Conservation (phyloP, 495 filamentous ascomycete genomes). For the Penicillium samsonianum region DNA sequence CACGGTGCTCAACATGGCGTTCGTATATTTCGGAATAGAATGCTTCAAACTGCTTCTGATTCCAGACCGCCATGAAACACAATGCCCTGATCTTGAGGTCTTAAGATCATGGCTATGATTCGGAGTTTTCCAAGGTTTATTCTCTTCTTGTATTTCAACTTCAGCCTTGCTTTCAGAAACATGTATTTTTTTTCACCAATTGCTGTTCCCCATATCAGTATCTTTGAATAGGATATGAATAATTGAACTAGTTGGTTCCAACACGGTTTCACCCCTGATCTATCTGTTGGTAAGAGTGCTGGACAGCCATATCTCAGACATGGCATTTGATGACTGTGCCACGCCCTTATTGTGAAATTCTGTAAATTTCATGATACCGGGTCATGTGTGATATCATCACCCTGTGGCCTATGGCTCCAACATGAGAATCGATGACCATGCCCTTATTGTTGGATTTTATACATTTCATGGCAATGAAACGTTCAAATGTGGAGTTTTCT, state of each 20-base stretch:
- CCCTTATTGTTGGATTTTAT: too few relatives aligned
- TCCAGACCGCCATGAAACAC: slow-evolving; percentile 6
- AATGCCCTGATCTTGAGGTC: background rate
- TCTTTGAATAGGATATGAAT: slow-evolving; percentile 4
- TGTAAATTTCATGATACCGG: background rate
- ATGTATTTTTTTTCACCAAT: slow-evolving; percentile 15
- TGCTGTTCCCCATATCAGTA: background rate
- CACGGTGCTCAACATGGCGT: slow-evolving; percentile 27
- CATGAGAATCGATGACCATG: background rate
- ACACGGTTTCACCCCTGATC: background rate
- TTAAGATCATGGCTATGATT: slow-evolving; percentile 4
- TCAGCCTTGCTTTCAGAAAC: slow-evolving; percentile 11
- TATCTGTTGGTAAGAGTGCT: background rate
- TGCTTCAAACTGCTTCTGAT: slow-evolving; percentile 1
- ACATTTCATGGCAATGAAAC: background rate
- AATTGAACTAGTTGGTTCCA: slow-evolving; percentile 6
- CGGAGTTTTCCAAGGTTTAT: slow-evolving; percentile 19
- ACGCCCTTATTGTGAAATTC: background rate
- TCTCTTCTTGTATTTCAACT: slow-evolving; percentile 13
- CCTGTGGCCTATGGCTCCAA: background rate
- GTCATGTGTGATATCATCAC: background rate
- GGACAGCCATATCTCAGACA: background rate
- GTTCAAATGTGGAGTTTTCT: background rate
- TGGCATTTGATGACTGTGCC: background rate
- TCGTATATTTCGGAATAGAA: slow-evolving; percentile 15